phyloP scores from a whole-genome alignment of 1,284 basidiomycete species.

The Pseudozyma tsukubaensis region DNA sequence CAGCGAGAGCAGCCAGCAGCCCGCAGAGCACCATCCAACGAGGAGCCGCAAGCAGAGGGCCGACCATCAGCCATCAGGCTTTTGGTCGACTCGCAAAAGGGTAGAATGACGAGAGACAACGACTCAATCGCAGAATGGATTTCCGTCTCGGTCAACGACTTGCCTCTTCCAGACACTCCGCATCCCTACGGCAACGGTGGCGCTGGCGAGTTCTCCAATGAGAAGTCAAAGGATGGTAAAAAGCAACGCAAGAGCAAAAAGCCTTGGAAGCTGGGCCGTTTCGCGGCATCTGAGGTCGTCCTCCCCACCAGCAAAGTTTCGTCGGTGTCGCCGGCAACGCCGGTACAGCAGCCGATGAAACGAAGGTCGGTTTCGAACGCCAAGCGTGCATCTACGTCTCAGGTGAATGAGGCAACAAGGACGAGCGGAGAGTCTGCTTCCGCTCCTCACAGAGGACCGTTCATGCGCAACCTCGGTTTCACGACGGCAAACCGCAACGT shows the following conservation, averaged over 20 bases:
- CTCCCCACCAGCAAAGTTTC: constrained; percentile 15
- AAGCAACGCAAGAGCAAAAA: constrained; percentile 25
- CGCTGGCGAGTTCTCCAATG: constrained; percentile 38
- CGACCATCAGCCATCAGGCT: constrained; percentile 29
- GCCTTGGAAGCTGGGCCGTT: constrained; percentile 40
- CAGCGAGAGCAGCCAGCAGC: background rate
- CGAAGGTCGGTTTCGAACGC: constrained; percentile 24
- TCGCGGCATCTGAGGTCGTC: constrained; percentile 39
- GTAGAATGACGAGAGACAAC: constrained; percentile 30
- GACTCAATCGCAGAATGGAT: constrained; percentile 52
- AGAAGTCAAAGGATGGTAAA: constrained; percentile 18
- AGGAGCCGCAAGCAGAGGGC: constrained; percentile 1
- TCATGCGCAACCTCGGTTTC: constrained; percentile 47
- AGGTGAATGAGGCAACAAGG: constrained; percentile 20
- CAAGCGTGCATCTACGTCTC: constrained; percentile 22
- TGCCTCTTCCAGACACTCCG: constrained; percentile 17
- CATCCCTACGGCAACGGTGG: constrained; percentile 43
- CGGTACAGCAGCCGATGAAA: constrained; percentile 4
- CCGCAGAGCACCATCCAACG: constrained; percentile 7
- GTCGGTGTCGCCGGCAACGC: background rate
- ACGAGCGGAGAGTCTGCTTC: constrained; percentile 7
- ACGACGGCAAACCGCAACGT: constrained; percentile 42
- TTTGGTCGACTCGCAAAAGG: constrained; percentile 40
- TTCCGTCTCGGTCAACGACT: constrained; percentile 39
- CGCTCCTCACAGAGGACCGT: constrained; percentile 3